Conservation (phyloP, 2,329 filamentous ascomycete species). For the Penicillium sp. region DNA sequence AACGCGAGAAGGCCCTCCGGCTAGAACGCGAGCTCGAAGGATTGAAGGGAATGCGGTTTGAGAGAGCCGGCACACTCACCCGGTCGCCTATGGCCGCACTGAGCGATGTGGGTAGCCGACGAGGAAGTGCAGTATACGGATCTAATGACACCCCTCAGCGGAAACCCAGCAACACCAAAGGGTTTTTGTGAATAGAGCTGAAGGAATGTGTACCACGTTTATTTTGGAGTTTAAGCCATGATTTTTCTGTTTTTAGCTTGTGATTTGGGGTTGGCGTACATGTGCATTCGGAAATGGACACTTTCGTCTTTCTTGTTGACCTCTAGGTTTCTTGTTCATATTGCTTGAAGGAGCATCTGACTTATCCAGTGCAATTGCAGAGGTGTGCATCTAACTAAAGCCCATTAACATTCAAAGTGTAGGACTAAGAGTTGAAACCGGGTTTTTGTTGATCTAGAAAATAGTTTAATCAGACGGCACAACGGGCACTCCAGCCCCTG, state of each 20-base stretch:
- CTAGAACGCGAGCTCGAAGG: constrained; percentile 86
- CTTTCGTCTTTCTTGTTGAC: constrained; percentile 7
- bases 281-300: constrained; percentile 13
- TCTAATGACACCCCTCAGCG: constrained; percentile 56
- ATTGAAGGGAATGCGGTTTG: constrained; percentile 67
- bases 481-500: too few relatives aligned
- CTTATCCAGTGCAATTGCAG: background rate
- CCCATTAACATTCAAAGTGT: too few relatives aligned
- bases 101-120: constrained; percentile 40
- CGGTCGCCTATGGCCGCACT: constrained; percentile 30
- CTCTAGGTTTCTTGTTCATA: constrained; percentile 15
- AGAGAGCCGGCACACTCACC: constrained; percentile 48
- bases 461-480: too few relatives aligned
- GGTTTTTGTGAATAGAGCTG: constrained; percentile 58
- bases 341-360: constrained; percentile 9
- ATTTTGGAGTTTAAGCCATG: constrained; percentile 15
- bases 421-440: too few relatives aligned
- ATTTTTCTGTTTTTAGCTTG: constrained; percentile 6
- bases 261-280: constrained; percentile 11
- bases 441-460: too few relatives aligned
- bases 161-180: constrained; percentile 71
- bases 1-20: constrained; percentile 72
- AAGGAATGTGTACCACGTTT: constrained; percentile 15
- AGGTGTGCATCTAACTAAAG: too few relatives aligned
- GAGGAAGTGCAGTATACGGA: constrained; percentile 37